A percentile compares a stretch with the other conserved stretches of the same genome.
phyloP scores from a whole-genome alignment of 768 basidiomycete genomes.

The Boletus fagicola region DNA sequence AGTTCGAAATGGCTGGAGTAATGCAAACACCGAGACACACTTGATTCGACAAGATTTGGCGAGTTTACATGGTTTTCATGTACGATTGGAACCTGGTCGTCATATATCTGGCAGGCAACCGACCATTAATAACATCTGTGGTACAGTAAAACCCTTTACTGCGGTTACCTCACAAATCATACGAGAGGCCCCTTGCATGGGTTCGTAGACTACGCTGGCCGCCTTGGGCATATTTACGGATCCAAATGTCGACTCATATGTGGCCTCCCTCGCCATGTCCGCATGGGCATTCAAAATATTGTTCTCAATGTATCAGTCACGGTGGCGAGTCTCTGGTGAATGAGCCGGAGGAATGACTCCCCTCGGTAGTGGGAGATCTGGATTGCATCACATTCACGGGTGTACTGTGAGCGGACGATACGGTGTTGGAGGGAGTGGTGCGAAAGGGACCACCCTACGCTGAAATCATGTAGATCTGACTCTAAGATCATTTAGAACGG shows the following conservation, averaged over 20 bases:
- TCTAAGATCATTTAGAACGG: too few species aligned
- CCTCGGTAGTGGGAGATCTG: too few species aligned
- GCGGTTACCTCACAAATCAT: too few species aligned
- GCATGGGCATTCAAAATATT: neutral
- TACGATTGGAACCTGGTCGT: neutral
- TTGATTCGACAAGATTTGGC: neutral
- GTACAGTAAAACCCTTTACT: neutral
- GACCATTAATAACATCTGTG: neutral
- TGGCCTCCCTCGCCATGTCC: neutral
- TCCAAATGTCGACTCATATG: neutral
- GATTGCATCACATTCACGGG: too few species aligned
- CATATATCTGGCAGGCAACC: neutral
- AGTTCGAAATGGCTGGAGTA: neutral
- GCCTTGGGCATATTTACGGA: neutral
- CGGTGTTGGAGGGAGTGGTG: too few species aligned
- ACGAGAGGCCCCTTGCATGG: neutral
- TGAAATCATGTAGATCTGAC: too few species aligned
- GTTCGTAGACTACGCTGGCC: neutral
- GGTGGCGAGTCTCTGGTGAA: neutral
- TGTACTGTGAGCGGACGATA: too few species aligned
- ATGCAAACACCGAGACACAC: neutral
- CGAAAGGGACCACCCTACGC: too few species aligned
- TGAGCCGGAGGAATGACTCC: neutral
- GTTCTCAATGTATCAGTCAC: neutral
- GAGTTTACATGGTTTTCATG: conserved; percentile 1